Base-by-base conservation (phyloP, 2,329 filamentous ascomycete species). In the Venturia effusa region DNA sequence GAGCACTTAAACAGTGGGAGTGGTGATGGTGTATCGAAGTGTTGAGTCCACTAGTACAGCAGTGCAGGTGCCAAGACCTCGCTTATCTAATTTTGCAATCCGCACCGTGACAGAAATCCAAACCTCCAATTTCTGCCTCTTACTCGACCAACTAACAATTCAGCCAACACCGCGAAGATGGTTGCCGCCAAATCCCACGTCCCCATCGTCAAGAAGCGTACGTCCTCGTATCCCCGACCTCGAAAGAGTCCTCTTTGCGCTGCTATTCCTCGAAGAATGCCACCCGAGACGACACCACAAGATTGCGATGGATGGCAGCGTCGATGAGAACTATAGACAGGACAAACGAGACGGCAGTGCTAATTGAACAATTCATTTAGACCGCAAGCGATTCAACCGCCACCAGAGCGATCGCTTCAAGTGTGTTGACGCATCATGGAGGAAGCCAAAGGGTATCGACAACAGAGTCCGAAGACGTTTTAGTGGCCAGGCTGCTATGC, bases 381-480 rank as follows among this genome's bases (percentile, higher is more conserved):
- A 88, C 86, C 92, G 89, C 77, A 91, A 92, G 86, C 86, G 84
- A 83, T 99, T 97, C 89, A 87, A 86, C 82, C 90, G 94, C 79
- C 94, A 99, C 84, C 94, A 99, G 88, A 90, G 86, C 81, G 94
- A 97, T 82, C 88, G 88, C 79, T 99, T 96, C 85, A 96, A 88
- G 84, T 88, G 94, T 78, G 88, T 97, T 73, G 88, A 84, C 77
- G 79, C 89, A 72, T 88, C 86, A 85, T 99, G 94, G 94, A 89
- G 94, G 83, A 99, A 97, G 87, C 94, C 94, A 73, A 99, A 99
- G 90, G 94, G 94, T 91, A 99, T 99, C 81, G 94, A 99, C 84
- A 96, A 92, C 85, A 84, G 90, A 76, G 93, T 99, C 78, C 90
- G 94, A 79, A 88, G 94, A 85, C 90, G 94, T 73, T 99, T 99